Evolutionary conservation across 2,329 filamentous ascomycete species (phyloP).

Genomic region (Pseudocercospora macadamiae): DNA sequence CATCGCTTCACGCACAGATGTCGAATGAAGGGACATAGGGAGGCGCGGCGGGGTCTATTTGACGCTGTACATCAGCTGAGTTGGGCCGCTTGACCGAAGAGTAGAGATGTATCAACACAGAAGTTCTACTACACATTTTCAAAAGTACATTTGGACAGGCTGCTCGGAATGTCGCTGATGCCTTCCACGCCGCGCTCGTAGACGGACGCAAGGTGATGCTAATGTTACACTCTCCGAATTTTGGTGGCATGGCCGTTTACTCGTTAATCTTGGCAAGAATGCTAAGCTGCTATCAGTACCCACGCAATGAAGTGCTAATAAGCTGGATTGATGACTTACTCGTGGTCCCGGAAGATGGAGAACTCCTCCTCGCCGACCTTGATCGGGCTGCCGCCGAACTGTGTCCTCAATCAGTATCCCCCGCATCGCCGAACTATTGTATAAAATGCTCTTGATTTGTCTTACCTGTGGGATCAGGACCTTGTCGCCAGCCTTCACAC

Average conservation of each 20-base stretch:
- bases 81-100: constrained; percentile 10
- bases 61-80: too few relatives aligned
- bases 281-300: constrained; percentile 53
- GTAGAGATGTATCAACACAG: constrained; percentile 21
- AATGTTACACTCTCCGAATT: constrained; percentile 25
- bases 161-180: constrained; percentile 12
- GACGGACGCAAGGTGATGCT: constrained; percentile 24
- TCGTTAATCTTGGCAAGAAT: constrained; percentile 99
- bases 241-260: constrained; percentile 52
- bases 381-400: constrained; percentile 93
- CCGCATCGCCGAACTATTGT: neutral
- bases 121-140: constrained; percentile 16
- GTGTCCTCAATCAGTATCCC: constrained; percentile 15
- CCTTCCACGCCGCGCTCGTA: constrained; percentile 7
- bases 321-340: constrained; percentile 67
- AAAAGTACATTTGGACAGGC: constrained; percentile 14
- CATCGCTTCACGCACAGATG: too few relatives aligned
- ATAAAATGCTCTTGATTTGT: neutral
- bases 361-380: constrained; percentile 98
- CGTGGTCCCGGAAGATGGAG: constrained; percentile 93
- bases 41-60: too few relatives aligned
- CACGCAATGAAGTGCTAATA: neutral
- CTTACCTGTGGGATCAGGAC: constrained; percentile 93
- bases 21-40: too few relatives aligned
- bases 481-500: constrained; percentile 81